Base-by-base conservation (phyloP, 2,329 filamentous ascomycete species). In the Colletotrichum sp. region DNA sequence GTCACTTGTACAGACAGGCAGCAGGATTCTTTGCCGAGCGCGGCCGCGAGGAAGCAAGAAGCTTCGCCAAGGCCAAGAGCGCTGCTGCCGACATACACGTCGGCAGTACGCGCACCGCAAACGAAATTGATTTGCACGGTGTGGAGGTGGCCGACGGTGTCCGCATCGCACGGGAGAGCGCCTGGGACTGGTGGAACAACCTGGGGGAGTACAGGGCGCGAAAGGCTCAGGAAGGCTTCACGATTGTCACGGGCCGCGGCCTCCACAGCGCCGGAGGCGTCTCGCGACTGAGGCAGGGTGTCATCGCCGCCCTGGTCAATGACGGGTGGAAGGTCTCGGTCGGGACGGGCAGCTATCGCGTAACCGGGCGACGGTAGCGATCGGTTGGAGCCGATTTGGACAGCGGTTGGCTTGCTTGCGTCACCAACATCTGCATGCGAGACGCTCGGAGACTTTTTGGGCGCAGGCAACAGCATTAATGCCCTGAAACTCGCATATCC, bases 271-370 rank as follows among this genome's bases (percentile, higher is more conserved):
- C 91, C 61, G 92, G 93, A 66, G 95, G 95, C 1, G 92, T 90
- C 69, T 94, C 93, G 3, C 92, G 91, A 77, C 82, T 98, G 73
- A 93, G 95, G 7, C 93, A 93, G 70, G 93, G 94, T 18, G 95
- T 98, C n/a, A 92, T 90, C 61, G 92, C 91, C 79, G 92, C 92
- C 80, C 85, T 98, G 55, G 88, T 92, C 51, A 88, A 90, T 58
- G 94, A 96, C 74, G 95, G 95, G 1, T 98, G 96, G 96, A 95
- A 90, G 80, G 86, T 97, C 38, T 90, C 95, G 80, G 88, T 93
- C 58, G 89, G 91, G 57, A 92, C 90, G 33, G 96, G 95, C 0
- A 89, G 90, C 47, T 89, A 96, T 79, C 84, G 92, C 64, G 90
- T 98, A 18, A 91, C 86, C 13, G 96, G 96, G 0, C 82, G 86